A percentile compares a stretch with the other conserved stretches of the same genome.
Conservation (phyloP, 2,329 filamentous ascomycete genomes). For the Fusarium nelsonii region DNA sequence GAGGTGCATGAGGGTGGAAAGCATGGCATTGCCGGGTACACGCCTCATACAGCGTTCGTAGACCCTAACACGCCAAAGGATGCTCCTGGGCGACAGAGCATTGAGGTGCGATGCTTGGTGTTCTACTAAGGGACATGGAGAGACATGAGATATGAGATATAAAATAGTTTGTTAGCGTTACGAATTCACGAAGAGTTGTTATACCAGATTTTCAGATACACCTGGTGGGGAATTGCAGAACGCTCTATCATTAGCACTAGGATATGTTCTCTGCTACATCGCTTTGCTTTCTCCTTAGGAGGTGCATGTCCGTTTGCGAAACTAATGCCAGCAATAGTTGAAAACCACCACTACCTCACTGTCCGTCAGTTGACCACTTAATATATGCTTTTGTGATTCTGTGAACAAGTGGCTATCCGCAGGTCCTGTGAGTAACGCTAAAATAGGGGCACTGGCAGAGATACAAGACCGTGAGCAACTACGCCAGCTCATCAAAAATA, state of each 20-base stretch:
- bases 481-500: neutral
- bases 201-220: too few relatives aligned
- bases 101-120: constrained; percentile 46
- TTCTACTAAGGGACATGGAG: constrained; percentile 31
- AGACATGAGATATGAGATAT: too few relatives aligned
- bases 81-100: constrained; percentile 44
- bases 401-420: neutral
- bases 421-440: neutral
- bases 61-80: constrained; percentile 41
- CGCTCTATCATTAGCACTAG: too few relatives aligned
- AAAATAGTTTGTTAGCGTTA: neutral
- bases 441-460: neutral
- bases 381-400: neutral
- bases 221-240: neutral
- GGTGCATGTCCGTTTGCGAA: too few relatives aligned
- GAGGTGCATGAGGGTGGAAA: constrained; percentile 39
- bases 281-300: too few relatives aligned
- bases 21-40: constrained; percentile 40
- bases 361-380: too few relatives aligned
- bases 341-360: too few relatives aligned
- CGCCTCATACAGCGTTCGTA: constrained; percentile 46
- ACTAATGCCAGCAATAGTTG: too few relatives aligned
- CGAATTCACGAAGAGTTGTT: neutral
- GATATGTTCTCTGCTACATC: too few relatives aligned
- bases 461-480: neutral